These are phyloP conservation scores for Mucor lusitanicus DNA, from an alignment of 371 early-diverging fungal species.

Conservation along the genomic window DNA sequence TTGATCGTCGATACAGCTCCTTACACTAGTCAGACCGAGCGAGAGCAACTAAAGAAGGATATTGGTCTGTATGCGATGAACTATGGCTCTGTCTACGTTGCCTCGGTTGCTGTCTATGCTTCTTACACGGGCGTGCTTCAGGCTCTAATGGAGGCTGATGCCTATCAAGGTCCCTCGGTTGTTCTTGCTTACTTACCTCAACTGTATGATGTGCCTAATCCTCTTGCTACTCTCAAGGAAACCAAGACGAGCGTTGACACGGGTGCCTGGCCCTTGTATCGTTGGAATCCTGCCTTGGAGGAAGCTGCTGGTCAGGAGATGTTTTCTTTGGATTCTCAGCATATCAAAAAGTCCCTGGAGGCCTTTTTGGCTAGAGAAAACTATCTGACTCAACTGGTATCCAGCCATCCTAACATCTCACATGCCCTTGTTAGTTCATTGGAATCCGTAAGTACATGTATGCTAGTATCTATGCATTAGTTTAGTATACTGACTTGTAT, in stretches of 20 bases:
- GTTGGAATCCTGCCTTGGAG: constrained; percentile 77
- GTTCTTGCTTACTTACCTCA: constrained; percentile 87
- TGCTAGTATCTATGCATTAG: neutral
- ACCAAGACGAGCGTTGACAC: constrained; percentile 86
- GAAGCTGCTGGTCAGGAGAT: constrained; percentile 46
- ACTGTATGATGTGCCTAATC: constrained; percentile 31
- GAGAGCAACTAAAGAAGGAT: constrained; percentile 85
- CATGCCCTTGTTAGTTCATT: constrained; percentile 46
- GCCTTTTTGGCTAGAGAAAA: constrained; percentile 80
- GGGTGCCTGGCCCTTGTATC: constrained; percentile 91
- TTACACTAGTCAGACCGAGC: constrained; percentile 57
- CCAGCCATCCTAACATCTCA: constrained; percentile 61
- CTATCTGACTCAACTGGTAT: constrained; percentile 69
- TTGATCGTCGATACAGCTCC: constrained; percentile 81
- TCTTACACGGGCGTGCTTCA: constrained; percentile 85
- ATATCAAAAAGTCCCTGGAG: constrained; percentile 75
- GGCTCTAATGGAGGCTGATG: constrained; percentile 85
- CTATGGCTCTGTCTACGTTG: constrained; percentile 85
- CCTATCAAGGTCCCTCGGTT: constrained; percentile 84
- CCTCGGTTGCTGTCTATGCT: constrained; percentile 82
- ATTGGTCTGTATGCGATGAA: constrained; percentile 92
- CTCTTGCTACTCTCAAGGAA: constrained; percentile 76
- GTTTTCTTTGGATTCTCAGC: constrained; percentile 83
- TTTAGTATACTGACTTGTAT: neutral
- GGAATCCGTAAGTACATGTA: constrained; percentile 33